Base-by-base conservation (phyloP, 164 flowering plant genomes). In the Vitis labrusca region DNA sequence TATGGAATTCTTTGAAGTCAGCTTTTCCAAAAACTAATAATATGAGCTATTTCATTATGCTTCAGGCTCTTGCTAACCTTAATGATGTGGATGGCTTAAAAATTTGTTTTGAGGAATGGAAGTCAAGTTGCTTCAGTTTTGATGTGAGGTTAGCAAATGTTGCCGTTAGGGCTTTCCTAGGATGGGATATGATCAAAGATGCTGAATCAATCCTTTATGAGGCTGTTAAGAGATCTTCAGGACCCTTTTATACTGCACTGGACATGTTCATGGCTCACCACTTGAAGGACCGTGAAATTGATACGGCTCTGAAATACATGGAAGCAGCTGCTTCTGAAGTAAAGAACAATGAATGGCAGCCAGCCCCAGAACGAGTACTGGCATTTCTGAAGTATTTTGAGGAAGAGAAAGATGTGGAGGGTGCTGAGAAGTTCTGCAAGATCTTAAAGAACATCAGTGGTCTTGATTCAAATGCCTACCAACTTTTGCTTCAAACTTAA, bases 81-180 rank as follows among this genome's bases (percentile, higher is more conserved):
- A 76, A 79, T 58, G 91, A 86, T 71, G 12, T 82, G 1, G 79
- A 78, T 48, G 89, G 84, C 8, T n/a, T 87, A 14, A 65, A 63
- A 53, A 58, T 72, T 50, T 77, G 74, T 65, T 88, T 76, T 49
- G 68, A 80, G 73, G 97, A 89, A 66, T 93, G 98, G 98, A 80
- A 85, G 66, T 77, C 85, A 1, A 60, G 19, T 29, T 80, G 78
- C 61, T 19, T 61, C 15, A 59, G 9, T 61, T 89, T 81, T 65
- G 98, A 93, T 71, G 50, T 74, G 49, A 82, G 92, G 82, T 8
- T 91, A 51, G 67, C 84, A 14, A 81, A 78, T 68, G 56, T 56
- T 37, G 77, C 71, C 0, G 71, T 93, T 16, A 53, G 76, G 32
- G 76, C 75, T 54, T 87, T 78, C 63, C 76, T 89, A 61, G 75